Base-by-base conservation (phyloP, 148 eudicot genomes). In the Polygonum aviculare region DNA sequence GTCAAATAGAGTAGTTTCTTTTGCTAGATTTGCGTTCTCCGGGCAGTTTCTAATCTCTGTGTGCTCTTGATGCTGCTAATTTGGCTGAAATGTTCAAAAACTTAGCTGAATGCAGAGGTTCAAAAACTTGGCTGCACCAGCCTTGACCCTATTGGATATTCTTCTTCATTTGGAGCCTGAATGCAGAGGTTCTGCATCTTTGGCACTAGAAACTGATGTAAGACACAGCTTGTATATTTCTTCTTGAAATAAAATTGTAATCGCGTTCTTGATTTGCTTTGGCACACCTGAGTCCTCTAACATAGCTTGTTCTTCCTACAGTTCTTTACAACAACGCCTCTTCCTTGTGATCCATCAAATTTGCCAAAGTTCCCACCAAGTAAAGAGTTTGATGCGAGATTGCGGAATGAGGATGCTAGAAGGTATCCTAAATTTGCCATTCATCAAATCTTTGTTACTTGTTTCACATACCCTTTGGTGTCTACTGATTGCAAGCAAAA, bases 361-460 rank as follows among this genome's bases (percentile, higher is more conserved):
- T 81, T 89, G 78, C 93, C 93, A 69, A 89, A 87, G 81, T 89
- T 87, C 78, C 91, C 88, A 52, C 93, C 93, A 55, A 84, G 88
- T 83, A 89, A 89, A 80, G 93, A 89, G 74, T 78, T 81, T 76
- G 91, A 89, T 83, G 86, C 84, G 51, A 89, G 86, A 77, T 67
- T 83, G 74, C 87, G 89, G 72, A 88, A 84, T 38, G 87, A 87
- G 76, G 90, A 89, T 80, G 83, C 85, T 76, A 87, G 85, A 83
- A 79, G 90, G 93, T 87, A 84, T 18, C 55, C 60, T 71, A 54
- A 22, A 18, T 54, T 54, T 54, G 19, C 7, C 19, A 54, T 54
- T 18, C 60, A 54, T 19, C 26, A 54, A 26, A 54, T 54, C 22
- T 7, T 54, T 54, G 60, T 4, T 4, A 54, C 22, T 54, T 51